These are phyloP conservation scores for Sisymbrium altissimum DNA, from an alignment of 345 rosid genomes.

Conservation along the genomic window DNA sequence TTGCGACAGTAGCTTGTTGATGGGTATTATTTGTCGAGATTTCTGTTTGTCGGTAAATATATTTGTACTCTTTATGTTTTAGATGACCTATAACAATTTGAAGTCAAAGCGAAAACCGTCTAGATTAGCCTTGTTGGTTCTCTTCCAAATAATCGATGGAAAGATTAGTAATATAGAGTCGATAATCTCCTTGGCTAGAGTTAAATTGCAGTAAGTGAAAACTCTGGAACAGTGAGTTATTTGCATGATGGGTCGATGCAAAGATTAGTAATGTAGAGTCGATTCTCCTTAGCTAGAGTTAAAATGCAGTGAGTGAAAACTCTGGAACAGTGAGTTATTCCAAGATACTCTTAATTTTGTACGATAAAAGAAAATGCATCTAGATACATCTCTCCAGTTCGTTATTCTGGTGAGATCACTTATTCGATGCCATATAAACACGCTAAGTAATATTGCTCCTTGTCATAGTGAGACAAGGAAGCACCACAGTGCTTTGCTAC, in stretches of 20 bases:
- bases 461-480: constrained; percentile 52
- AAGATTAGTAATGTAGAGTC: constrained; percentile 33
- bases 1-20: not conserved
- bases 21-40: not conserved
- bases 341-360: not conserved
- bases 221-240: constrained; percentile 20
- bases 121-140: constrained; percentile 29
- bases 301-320: constrained; percentile 30
- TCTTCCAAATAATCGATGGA: constrained; percentile 34
- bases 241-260: too few species aligned
- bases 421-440: constrained; percentile 64
- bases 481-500: constrained; percentile 54
- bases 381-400: constrained; percentile 73
- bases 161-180: constrained; percentile 33
- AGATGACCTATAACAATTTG: not conserved
- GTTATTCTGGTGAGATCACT: constrained; percentile 77
- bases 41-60: not conserved
- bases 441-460: constrained; percentile 58
- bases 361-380: constrained; percentile 47
- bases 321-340: constrained; percentile 16
- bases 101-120: constrained; percentile 22
- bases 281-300: constrained; percentile 33
- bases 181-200: too few species aligned
- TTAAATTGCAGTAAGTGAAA: constrained; percentile 29
- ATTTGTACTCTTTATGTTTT: not conserved